Conservation (phyloP, 106 monocot genomes). For the Dactylorhiza incarnata region DNA sequence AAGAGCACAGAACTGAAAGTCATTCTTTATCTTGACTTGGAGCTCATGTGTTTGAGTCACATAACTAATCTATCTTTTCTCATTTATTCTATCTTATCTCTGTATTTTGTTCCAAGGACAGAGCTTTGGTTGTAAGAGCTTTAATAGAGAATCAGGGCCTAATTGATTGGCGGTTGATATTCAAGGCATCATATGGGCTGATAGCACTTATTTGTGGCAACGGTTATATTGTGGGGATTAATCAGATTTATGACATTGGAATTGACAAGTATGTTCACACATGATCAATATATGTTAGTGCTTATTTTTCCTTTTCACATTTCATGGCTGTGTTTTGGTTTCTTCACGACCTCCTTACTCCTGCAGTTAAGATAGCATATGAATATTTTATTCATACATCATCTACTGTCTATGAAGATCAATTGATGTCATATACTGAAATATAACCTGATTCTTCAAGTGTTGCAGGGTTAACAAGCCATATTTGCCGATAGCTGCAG, state of each 20-base stretch:
- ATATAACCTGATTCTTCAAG: conserved; percentile 13
- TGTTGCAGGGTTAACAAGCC: conserved; percentile 94
- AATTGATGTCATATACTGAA: conserved; percentile 1
- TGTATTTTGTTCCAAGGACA: conserved; percentile 23
- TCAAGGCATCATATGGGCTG: conserved; percentile 85
- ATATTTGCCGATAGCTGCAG: conserved; percentile 96
- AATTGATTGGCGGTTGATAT: conserved; percentile 82
- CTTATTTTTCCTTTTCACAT: neutral
- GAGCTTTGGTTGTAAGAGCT: conserved; percentile 88
- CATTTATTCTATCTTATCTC: conserved; percentile 1
- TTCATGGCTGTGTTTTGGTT: neutral
- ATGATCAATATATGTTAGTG: neutral
- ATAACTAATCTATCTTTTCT: neutral
- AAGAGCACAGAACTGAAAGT: neutral
- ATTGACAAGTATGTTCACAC: conserved; percentile 78
- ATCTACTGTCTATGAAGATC: conserved; percentile 1
- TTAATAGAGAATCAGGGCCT: conserved; percentile 74
- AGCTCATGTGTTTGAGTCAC: too few species aligned
- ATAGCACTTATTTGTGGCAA: conserved; percentile 88
- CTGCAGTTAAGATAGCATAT: neutral
- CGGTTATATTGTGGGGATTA: conserved; percentile 95
- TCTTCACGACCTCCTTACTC: neutral
- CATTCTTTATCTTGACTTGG: neutral
- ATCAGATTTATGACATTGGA: conserved; percentile 97
- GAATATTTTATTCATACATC: neutral